Percentiles rank a stretch among this genome's conserved stretches.
phyloP scores from a whole-genome alignment of 345 rosid species.

The Gossypium ekmanianum region DNA sequence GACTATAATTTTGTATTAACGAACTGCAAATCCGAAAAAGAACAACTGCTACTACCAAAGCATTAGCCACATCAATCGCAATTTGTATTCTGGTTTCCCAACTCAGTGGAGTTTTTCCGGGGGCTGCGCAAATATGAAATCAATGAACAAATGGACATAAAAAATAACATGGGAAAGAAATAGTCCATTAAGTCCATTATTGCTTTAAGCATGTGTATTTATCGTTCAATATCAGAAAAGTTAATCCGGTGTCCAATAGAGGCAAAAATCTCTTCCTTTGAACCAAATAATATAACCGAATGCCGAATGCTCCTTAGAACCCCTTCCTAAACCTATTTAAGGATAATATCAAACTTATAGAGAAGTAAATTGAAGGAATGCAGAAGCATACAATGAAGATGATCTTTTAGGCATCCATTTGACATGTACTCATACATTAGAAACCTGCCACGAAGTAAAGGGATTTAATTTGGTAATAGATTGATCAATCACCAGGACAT shows the following conservation, averaged over 20 bases:
- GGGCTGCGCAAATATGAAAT: constrained; percentile 39
- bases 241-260: not conserved
- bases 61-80: constrained; percentile 91
- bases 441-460: constrained; percentile 49
- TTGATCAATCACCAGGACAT: not conserved
- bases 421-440: constrained; percentile 87
- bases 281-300: not conserved
- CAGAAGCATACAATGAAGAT: constrained; percentile 71
- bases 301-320: not conserved
- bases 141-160: not conserved
- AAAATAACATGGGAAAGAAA: not conserved
- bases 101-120: constrained; percentile 55
- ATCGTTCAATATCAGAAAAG: not conserved
- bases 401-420: constrained; percentile 88
- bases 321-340: not conserved
- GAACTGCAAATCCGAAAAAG: not conserved
- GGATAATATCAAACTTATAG: not conserved
- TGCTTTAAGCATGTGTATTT: not conserved
- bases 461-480: constrained; percentile 9
- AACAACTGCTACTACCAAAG: constrained; percentile 57
- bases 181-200: not conserved
- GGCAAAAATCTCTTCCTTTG: not conserved
- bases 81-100: constrained; percentile 87
- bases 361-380: constrained; percentile 9
- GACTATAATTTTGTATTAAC: not conserved